Conservation (phyloP, 371 early-diverging fungal genomes). For the Rhizopus arrhizus region DNA sequence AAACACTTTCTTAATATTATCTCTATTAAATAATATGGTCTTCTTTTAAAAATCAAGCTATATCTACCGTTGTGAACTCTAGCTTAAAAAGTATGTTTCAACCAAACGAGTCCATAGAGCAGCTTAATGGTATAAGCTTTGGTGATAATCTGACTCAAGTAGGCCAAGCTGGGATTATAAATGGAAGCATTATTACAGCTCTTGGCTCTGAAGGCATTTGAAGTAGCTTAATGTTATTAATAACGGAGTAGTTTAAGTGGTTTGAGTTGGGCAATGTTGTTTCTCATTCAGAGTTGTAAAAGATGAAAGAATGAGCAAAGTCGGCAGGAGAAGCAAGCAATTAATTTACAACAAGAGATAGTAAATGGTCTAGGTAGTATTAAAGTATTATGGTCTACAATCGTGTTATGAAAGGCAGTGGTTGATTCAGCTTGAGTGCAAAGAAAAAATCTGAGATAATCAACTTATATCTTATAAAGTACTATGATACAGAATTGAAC, state of each 20-base stretch:
- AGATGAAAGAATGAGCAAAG: conserved; percentile 61
- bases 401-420: conserved; percentile 76
- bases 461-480: conserved; percentile 62
- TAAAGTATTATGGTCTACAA: conserved; percentile 82
- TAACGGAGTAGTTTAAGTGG: conserved; percentile 73
- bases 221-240: conserved; percentile 92
- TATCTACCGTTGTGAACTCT: conserved; percentile 94
- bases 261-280: conserved; percentile 95
- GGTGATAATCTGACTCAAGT: conserved; percentile 94
- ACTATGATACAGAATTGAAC: conserved; percentile 70
- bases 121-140: conserved; percentile 89
- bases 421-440: conserved; percentile 72
- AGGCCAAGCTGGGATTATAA: conserved; percentile 85
- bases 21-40: conserved; percentile 49
- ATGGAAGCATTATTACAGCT: conserved; percentile 62
- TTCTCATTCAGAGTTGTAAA: conserved; percentile 79
- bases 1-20: conserved; percentile 52
- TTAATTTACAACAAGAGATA: conserved; percentile 74
- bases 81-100: conserved; percentile 96
- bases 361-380: conserved; percentile 78
- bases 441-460: conserved; percentile 69
- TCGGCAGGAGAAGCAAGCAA: conserved; percentile 34
- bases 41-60: conserved; percentile 77
- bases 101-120: conserved; percentile 70
- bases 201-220: conserved; percentile 89